Evolutionary conservation across 805 yeast species (phyloP).

Genomic region (Yarrowia osloensis): DNA sequence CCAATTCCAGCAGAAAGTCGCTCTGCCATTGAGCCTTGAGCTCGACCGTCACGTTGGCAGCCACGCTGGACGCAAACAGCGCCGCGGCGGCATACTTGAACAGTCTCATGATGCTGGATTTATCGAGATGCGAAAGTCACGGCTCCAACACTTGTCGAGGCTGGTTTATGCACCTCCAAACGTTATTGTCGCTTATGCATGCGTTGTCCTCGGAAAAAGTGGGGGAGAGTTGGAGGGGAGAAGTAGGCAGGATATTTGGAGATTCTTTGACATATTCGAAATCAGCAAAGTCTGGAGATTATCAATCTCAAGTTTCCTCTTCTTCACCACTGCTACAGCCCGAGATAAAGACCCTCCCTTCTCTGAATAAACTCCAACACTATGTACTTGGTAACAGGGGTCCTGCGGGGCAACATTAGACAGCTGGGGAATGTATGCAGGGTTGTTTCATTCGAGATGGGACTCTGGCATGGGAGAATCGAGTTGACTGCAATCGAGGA

Average conservation of each 20-base stretch:
- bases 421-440: not conserved
- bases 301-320: not conserved
- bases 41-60: constrained; percentile 24
- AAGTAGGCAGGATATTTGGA: not conserved
- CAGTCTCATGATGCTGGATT: not conserved
- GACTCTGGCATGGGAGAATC: no score
- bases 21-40: constrained; percentile 30
- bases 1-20: constrained; percentile 19
- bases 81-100: constrained; percentile 25
- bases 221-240: not conserved
- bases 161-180: not conserved
- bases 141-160: no score
- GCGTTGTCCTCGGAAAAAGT: constrained; percentile 1
- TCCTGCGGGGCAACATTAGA: constrained; percentile 7
- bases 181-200: not conserved
- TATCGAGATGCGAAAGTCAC: not conserved
- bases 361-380: not conserved
- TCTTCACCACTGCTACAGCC: not conserved
- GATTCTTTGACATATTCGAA: not conserved
- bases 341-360: not conserved
- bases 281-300: no score
- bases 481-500: no score
- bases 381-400: constrained; percentile 5
- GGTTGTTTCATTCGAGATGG: not conserved
- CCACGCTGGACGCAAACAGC: constrained; percentile 14